Conservation (phyloP, 495 filamentous ascomycete species). For the Hypoxylon trugodes region DNA sequence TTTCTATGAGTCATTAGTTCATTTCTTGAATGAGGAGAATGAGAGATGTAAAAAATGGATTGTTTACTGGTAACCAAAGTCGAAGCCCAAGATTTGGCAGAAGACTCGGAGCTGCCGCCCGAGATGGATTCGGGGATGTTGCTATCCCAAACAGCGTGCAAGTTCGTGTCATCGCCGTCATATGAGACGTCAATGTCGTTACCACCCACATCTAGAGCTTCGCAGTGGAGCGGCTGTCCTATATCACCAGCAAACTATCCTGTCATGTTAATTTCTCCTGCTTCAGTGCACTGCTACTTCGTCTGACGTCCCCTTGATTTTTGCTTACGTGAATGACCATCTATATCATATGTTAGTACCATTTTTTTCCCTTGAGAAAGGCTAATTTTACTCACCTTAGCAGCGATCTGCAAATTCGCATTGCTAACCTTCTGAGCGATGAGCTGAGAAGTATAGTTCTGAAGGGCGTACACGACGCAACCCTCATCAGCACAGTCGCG, state of each 20-base stretch:
- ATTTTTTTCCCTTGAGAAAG: background rate
- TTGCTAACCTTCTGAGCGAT: slow-evolving; percentile 27
- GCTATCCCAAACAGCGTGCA: slow-evolving; percentile 72
- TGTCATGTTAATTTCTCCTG: slow-evolving; percentile 2
- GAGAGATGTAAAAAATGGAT: background rate
- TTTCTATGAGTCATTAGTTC: slow-evolving; percentile 39
- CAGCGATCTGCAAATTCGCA: slow-evolving; percentile 40
- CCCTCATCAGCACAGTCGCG: slow-evolving; percentile 67
- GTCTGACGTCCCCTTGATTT: slow-evolving; percentile 2
- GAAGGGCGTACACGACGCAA: slow-evolving; percentile 68
- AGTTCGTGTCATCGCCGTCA: slow-evolving; percentile 61
- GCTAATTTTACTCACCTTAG: slow-evolving; percentile 27
- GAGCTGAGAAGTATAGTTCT: slow-evolving; percentile 61
- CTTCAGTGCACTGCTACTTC: background rate
- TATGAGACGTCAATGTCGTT: slow-evolving; percentile 68
- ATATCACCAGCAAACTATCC: slow-evolving; percentile 67
- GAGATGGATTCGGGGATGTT: slow-evolving; percentile 66
- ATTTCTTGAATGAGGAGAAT: background rate
- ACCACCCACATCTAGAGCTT: slow-evolving; percentile 63
- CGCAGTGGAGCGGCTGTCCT: slow-evolving; percentile 70
- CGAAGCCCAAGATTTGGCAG: slow-evolving; percentile 50
- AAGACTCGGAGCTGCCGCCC: slow-evolving; percentile 52
- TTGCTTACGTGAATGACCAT: slow-evolving; percentile 66
- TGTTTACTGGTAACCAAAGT: slow-evolving; percentile 41
- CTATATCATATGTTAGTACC: slow-evolving; percentile 22